Base-by-base conservation (phyloP, 1,284 basidiomycete species). In the Malassezia nana region DNA sequence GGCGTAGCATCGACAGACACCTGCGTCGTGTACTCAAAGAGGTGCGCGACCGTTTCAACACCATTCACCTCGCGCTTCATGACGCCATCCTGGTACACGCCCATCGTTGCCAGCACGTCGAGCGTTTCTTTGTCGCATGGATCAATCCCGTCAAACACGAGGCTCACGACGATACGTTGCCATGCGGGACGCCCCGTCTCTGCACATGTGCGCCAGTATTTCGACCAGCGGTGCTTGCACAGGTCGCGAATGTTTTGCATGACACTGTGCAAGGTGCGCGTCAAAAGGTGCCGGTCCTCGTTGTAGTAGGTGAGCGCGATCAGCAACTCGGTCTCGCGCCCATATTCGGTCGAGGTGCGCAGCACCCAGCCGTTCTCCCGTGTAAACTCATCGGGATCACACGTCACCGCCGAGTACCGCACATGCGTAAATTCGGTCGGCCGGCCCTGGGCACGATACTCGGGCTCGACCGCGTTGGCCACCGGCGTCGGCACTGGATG, bases 221-320 rank as follows among this genome's bases (percentile, higher is more conserved):
- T 92, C 58, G 88, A 91, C 67, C 75, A 83, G 75, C 91, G 92
- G 44, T 88, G 90, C 78, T 89, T 91, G 82, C 89, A 94, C 62
- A 96, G 96, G 69, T 96, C 91, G 64, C 91, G 86, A 62, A 98
- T 92, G 76, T 98, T 98, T 64, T 91, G 77, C 90, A 96, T 95
- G 70, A 96, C 86, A 60, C 88, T 87, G 69, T 95, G 89, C 42
- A 95, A 78, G 1, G 89, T 95, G 8, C 72, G 47, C 8, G 72
- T 69, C n/a, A 75, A 65, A 26, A 95, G 81, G 4, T 84, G 85
- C 78, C 95, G 92, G 80, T 96, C 90, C 77, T 95, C 91, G 75
- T 95, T 95, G 77, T 95, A 79, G 70, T 75, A 72, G 7, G 69
- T 73, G 38, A 73, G 67, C 24, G 66, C 57, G 24, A 98, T 94